A percentile compares a stretch with the other conserved stretches of the same genome.
phyloP scores from a whole-genome alignment of 192 early-diverging fungal genomes.

The Chytriomyces sp. region DNA sequence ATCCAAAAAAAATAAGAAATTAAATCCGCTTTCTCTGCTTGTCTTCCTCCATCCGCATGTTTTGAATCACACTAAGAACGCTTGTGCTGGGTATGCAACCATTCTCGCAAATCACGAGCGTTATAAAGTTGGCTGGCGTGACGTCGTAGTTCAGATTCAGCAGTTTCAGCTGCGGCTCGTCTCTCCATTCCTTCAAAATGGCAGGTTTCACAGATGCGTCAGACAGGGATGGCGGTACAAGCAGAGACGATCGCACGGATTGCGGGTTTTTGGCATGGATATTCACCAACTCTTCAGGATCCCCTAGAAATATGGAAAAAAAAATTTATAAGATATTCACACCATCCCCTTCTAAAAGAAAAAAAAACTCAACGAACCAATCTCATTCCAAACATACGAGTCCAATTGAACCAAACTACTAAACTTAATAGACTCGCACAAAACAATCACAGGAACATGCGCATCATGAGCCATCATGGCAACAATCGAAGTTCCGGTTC shows the following conservation, averaged over 20 bases:
- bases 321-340: neutral
- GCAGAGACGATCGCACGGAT: slow-evolving; percentile 24
- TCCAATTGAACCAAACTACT: slow-evolving; percentile 89
- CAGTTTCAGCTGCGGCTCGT: slow-evolving; percentile 75
- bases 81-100: slow-evolving; percentile 91
- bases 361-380: slow-evolving; percentile 55
- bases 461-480: slow-evolving; percentile 86
- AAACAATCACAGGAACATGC: slow-evolving; percentile 93
- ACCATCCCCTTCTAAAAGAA: slow-evolving; percentile 3
- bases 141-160: slow-evolving; percentile 94
- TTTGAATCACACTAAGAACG: slow-evolving; percentile 47
- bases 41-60: slow-evolving; percentile 31
- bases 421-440: slow-evolving; percentile 97
- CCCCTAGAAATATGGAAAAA: slow-evolving; percentile 45
- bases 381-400: slow-evolving; percentile 96
- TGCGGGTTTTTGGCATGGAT: slow-evolving; percentile 39
- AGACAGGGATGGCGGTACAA: slow-evolving; percentile 20
- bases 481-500: slow-evolving; percentile 88
- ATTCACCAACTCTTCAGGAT: slow-evolving; percentile 84
- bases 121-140: slow-evolving; percentile 92
- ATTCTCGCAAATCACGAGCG: slow-evolving; percentile 88
- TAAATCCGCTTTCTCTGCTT: slow-evolving; percentile 17
- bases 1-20: too few relatives aligned
- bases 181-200: slow-evolving; percentile 69
- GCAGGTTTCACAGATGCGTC: slow-evolving; percentile 12